Percentiles rank a stretch among this genome's conserved stretches.
phyloP scores from a whole-genome alignment of 768 basidiomycete genomes.

The Fomitopsis serialis region DNA sequence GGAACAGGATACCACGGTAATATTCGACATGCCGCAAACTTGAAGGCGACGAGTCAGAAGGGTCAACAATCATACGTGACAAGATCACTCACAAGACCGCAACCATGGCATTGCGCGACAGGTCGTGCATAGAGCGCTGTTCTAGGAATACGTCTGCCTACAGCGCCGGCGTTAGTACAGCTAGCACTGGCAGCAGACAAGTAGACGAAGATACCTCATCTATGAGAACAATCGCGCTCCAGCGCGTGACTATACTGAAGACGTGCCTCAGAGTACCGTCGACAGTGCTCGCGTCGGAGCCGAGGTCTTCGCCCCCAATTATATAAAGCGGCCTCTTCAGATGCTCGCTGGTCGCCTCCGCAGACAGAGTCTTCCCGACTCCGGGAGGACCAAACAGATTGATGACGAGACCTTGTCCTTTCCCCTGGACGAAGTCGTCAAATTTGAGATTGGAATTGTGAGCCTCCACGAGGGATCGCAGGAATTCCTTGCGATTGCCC shows the following conservation, averaged over 20 bases:
- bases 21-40: conserved; percentile 28
- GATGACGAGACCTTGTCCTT: conserved; percentile 31
- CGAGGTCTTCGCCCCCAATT: conserved; percentile 27
- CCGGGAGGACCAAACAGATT: conserved; percentile 15
- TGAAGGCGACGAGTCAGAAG: not conserved
- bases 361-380: conserved; percentile 22
- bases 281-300: conserved; percentile 24
- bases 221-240: conserved; percentile 29
- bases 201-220: conserved; percentile 20
- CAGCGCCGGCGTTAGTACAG: not conserved
- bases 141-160: conserved; percentile 67
- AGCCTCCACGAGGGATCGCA: conserved; percentile 26
- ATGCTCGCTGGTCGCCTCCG: conserved; percentile 21
- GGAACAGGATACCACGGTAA: conserved; percentile 33
- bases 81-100: conserved; percentile 40
- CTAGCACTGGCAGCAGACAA: conserved; percentile 2
- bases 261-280: conserved; percentile 22
- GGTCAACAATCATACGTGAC: not conserved
- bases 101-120: conserved; percentile 60
- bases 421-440: conserved; percentile 30
- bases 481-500: conserved; percentile 21
- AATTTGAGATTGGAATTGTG: conserved; percentile 6
- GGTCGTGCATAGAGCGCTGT: conserved; percentile 55
- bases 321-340: conserved; percentile 21
- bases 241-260: conserved; percentile 27